These are phyloP conservation scores for Ascochyta lentis DNA, from an alignment of 2,329 filamentous ascomycete genomes.

Conservation along the genomic window DNA sequence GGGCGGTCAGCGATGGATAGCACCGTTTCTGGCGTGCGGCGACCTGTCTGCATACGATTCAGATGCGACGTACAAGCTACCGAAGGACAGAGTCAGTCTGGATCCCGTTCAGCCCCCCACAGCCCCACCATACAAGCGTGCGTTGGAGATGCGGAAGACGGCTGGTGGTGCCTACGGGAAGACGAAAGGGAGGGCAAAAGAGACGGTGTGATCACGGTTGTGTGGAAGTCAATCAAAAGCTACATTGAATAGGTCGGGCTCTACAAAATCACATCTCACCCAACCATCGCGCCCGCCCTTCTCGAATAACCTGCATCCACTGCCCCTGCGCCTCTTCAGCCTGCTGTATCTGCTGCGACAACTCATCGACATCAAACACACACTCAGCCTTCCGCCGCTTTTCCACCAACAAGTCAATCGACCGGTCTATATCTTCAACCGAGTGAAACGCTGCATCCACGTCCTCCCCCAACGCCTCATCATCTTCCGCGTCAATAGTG, in stretches of 20 bases:
- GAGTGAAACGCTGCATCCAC: not conserved
- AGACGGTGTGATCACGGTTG: not conserved
- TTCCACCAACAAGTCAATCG: not conserved
- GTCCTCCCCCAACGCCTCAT: not conserved
- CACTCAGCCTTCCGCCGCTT: not conserved
- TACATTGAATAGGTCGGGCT: too few species aligned
- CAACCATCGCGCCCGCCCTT: not conserved
- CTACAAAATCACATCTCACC: not conserved
- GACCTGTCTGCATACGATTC: slow-evolving; percentile 95
- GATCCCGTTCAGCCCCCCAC: slow-evolving; percentile 96
- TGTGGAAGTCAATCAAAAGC: not conserved
- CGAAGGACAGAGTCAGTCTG: slow-evolving; percentile 82
- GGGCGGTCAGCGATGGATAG: slow-evolving; percentile 76
- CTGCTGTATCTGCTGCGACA: not conserved
- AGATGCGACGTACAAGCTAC: slow-evolving; percentile 90
- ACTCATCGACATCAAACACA: not conserved
- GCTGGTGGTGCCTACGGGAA: slow-evolving; percentile 80
- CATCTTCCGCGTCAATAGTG: not conserved
- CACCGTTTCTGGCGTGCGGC: slow-evolving; percentile 95
- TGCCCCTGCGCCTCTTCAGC: not conserved
- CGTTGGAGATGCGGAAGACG: slow-evolving; percentile 80
- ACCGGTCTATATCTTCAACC: not conserved
- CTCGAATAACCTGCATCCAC: not conserved
- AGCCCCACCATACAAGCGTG: slow-evolving; percentile 91
- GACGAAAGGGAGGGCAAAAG: slow-evolving; percentile 55